Percentiles rank a stretch among this genome's conserved stretches.
phyloP scores from a whole-genome alignment of 805 yeast species.

The Candida insectalens region DNA sequence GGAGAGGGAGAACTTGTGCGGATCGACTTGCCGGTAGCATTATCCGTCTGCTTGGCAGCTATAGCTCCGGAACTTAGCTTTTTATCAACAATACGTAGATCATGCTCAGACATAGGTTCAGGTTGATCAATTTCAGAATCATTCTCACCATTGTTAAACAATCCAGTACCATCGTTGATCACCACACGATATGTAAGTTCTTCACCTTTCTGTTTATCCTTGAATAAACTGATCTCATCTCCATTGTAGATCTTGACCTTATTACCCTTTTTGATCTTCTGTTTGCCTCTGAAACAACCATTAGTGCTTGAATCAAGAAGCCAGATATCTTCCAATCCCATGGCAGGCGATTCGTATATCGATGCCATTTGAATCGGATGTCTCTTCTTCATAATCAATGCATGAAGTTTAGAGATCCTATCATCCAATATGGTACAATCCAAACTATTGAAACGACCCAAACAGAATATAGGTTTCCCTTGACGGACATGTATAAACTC shows the following conservation, averaged over 20 bases:
- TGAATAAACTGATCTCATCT: slow-evolving; percentile 57
- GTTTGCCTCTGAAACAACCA: slow-evolving; percentile 62
- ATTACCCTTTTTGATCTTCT: slow-evolving; percentile 48
- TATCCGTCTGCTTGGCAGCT: too few relatives aligned
- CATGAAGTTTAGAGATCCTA: slow-evolving; percentile 78
- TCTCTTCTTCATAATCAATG: slow-evolving; percentile 53
- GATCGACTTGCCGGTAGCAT: background rate
- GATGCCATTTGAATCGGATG: slow-evolving; percentile 46
- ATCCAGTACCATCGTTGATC: slow-evolving; percentile 53
- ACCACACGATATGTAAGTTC: slow-evolving; percentile 43
- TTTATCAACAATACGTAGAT: slow-evolving; percentile 1
- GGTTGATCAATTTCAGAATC: slow-evolving; percentile 4
- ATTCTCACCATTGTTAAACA: slow-evolving; percentile 30
- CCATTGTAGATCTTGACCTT: slow-evolving; percentile 55
- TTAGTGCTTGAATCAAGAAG: slow-evolving; percentile 72
- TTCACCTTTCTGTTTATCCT: slow-evolving; percentile 45
- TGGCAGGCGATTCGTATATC: slow-evolving; percentile 62
- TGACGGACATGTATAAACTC: slow-evolving; percentile 50
- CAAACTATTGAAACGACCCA: slow-evolving; percentile 65
- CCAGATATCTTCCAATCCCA: slow-evolving; percentile 68
- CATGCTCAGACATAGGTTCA: slow-evolving; percentile 14
- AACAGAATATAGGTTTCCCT: slow-evolving; percentile 53
- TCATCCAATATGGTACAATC: slow-evolving; percentile 58
- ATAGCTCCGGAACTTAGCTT: background rate
- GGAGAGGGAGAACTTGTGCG: too few relatives aligned